Conservation (phyloP, 176 grass and related monocot species). For the Oryza rufipogon region DNA sequence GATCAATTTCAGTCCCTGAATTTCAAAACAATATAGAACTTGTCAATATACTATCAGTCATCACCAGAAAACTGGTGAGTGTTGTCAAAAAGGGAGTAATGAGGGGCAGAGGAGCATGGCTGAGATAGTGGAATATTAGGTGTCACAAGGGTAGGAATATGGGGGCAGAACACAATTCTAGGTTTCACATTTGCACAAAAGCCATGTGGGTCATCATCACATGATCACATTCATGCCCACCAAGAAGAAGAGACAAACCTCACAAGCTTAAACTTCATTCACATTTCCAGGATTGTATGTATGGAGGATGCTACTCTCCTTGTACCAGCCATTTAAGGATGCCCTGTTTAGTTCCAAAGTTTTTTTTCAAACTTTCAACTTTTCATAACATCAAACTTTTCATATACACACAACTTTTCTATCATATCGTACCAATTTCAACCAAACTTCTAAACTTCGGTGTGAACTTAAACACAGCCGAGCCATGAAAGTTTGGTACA, state of each 20-base stretch:
- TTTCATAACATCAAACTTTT: no score
- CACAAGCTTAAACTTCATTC: background rate
- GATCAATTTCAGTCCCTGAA: background rate
- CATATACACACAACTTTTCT: no score
- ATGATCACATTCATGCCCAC: background rate
- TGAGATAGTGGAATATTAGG: background rate
- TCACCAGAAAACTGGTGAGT: background rate
- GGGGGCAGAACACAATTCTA: background rate
- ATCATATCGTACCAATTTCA: no score
- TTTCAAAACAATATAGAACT: background rate
- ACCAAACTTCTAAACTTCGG: no score
- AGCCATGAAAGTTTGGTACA: background rate
- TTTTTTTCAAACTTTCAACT: no score
- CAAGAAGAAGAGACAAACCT: background rate
- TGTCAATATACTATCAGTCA: background rate
- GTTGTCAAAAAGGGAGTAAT: background rate
- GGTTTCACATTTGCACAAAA: background rate
- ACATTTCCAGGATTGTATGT: background rate
- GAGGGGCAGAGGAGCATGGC: background rate
- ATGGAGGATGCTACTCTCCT: background rate
- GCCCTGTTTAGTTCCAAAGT: no score
- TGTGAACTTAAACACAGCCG: no score
- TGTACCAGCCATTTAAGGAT: background rate
- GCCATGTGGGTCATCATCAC: background rate
- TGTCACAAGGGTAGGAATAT: background rate